phyloP scores from a whole-genome alignment of 169 alveolate genomes.

The Cryptosporidium muris region DNA sequence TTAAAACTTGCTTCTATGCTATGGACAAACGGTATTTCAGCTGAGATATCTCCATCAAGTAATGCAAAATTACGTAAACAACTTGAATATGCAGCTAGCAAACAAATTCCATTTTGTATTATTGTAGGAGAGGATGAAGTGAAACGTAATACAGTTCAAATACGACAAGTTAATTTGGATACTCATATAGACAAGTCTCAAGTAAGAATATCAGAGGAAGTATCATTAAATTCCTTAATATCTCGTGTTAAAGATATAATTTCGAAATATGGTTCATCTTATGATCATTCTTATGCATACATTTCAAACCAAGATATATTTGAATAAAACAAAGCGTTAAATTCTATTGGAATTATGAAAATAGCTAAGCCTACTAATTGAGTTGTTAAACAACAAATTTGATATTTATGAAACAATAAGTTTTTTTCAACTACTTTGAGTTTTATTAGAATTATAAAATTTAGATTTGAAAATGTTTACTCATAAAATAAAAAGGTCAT shows the following conservation, averaged over 20 bases:
- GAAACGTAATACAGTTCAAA: slow-evolving; percentile 19
- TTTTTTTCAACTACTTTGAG: too few relatives aligned
- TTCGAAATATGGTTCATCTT: slow-evolving; percentile 22
- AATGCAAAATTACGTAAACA: slow-evolving; percentile 57
- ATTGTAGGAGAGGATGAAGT: slow-evolving; percentile 50
- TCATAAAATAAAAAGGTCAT: not conserved
- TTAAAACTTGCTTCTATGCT: slow-evolving; percentile 57
- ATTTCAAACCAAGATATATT: not conserved
- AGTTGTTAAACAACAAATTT: too few relatives aligned
- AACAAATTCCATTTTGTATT: slow-evolving; percentile 40
- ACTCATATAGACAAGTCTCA: not conserved
- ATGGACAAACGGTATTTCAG: slow-evolving; percentile 46
- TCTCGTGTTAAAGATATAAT: slow-evolving; percentile 7
- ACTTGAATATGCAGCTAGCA: slow-evolving; percentile 48
- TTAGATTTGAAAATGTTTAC: too few relatives aligned
- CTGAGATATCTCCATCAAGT: slow-evolving; percentile 43
- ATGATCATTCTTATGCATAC: slow-evolving; percentile 15
- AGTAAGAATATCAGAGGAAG: slow-evolving; percentile 19
- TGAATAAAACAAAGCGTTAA: not conserved
- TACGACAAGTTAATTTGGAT: slow-evolving; percentile 5
- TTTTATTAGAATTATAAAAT: too few relatives aligned
- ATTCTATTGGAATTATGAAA: not conserved
- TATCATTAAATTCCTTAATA: slow-evolving; percentile 8
- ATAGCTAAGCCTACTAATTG: too few relatives aligned
- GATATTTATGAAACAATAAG: too few relatives aligned